These are phyloP conservation scores for Myochromella boudieri DNA, from an alignment of 768 basidiomycete species.

Conservation along the genomic window DNA sequence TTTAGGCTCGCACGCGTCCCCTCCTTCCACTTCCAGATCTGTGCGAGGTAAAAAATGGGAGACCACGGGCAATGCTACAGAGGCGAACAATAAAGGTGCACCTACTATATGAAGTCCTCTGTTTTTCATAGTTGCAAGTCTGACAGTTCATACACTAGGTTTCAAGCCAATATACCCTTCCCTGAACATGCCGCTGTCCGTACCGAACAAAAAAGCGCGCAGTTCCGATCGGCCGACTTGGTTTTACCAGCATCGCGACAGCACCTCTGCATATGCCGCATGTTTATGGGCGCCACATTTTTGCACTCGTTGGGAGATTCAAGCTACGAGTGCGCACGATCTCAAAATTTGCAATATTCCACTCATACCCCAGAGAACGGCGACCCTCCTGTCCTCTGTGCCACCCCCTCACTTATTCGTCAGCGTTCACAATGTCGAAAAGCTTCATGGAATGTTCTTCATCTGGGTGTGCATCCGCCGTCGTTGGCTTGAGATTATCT, in stretches of 20 bases:
- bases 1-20: too few relatives aligned
- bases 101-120: too few relatives aligned
- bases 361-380: background rate
- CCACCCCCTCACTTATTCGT: background rate
- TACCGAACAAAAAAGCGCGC: background rate
- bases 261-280: background rate
- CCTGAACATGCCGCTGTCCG: too few relatives aligned
- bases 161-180: too few relatives aligned
- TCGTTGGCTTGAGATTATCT: background rate
- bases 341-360: background rate
- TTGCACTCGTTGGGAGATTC: background rate
- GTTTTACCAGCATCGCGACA: background rate
- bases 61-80: too few relatives aligned
- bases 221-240: background rate
- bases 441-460: background rate
- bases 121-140: too few relatives aligned
- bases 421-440: background rate
- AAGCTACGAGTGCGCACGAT: background rate
- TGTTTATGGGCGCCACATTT: background rate
- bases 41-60: too few relatives aligned
- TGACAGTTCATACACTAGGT: too few relatives aligned
- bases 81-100: too few relatives aligned
- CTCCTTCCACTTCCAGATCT: too few relatives aligned
- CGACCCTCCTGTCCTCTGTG: background rate
- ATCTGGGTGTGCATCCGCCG: background rate